Evolutionary conservation across 2,329 filamentous ascomycete species (phyloP).

Genomic region (Talaromyces funiculosus): DNA sequence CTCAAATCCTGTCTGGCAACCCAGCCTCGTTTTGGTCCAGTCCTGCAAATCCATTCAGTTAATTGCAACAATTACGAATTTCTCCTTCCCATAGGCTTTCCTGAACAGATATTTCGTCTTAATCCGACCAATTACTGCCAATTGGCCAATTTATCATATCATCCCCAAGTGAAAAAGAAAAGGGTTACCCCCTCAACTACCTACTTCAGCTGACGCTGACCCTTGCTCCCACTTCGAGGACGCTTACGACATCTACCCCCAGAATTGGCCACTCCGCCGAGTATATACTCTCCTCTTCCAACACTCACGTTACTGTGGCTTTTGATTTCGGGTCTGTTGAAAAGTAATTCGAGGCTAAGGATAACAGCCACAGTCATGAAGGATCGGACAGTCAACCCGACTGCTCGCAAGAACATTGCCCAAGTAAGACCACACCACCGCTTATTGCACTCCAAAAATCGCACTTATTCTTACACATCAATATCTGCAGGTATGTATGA

Average conservation of each 20-base stretch:
- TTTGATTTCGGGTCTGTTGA: neutral
- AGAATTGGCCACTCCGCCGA: neutral
- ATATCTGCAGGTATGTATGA: conserved; percentile 71
- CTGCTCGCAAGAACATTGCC: conserved; percentile 12
- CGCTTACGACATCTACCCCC: neutral
- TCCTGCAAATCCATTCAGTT: neutral
- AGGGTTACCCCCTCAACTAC: neutral
- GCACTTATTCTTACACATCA: conserved; percentile 18
- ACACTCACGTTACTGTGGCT: neutral
- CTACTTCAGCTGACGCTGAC: conserved; percentile 1
- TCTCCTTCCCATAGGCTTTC: neutral
- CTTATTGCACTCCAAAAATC: neutral
- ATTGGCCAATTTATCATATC: neutral
- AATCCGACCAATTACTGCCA: neutral
- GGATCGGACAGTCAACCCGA: neutral
- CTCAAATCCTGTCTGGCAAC: conserved; percentile 2
- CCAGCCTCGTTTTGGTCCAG: neutral
- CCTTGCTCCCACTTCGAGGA: conserved; percentile 6
- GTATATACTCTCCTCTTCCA: neutral
- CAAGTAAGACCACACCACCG: conserved; percentile 10
- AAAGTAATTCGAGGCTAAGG: neutral
- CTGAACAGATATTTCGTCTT: neutral
- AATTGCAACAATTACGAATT: neutral
- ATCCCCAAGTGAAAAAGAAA: neutral
- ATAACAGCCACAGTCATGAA: neutral